A percentile compares a stretch with the other conserved stretches of the same genome.
These are phyloP conservation scores for Nidularia sp. DNA, from an alignment of 768 basidiomycete species.

Conservation along the genomic window DNA sequence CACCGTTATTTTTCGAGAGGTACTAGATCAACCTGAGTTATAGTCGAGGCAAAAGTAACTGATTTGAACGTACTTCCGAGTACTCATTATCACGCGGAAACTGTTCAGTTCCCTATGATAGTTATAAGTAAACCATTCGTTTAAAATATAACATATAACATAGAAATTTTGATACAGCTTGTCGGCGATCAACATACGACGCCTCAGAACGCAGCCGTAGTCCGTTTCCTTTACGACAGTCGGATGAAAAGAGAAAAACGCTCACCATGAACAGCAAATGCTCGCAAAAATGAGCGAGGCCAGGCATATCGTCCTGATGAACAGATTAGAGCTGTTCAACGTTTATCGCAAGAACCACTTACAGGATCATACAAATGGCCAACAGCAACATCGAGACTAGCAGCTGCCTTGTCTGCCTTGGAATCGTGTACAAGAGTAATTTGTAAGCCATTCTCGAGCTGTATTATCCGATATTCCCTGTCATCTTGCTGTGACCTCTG, in stretches of 20 bases:
- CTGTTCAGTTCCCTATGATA: constrained; percentile 65
- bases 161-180: not conserved
- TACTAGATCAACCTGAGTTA: constrained; percentile 37
- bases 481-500: constrained; percentile 76
- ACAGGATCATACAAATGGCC: constrained; percentile 94
- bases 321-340: not conserved
- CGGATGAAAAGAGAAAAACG: not conserved
- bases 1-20: constrained; percentile 77
- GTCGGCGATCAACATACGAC: no score
- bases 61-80: constrained; percentile 52
- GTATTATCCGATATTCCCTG: constrained; percentile 75
- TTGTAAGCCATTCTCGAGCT: constrained; percentile 86
- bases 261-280: constrained; percentile 93
- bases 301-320: constrained; percentile 79
- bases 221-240: no score
- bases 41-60: constrained; percentile 3
- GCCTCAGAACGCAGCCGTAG: no score
- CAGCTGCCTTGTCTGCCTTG: constrained; percentile 90
- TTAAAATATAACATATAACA: not conserved
- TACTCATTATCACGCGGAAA: constrained; percentile 95
- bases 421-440: constrained; percentile 81
- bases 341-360: constrained; percentile 21
- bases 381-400: constrained; percentile 90
- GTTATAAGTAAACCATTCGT: not conserved
- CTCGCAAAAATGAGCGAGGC: constrained; percentile 93